These are phyloP conservation scores for Stevia rebaudiana DNA, from an alignment of 140 eudicot species.

Conservation along the genomic window DNA sequence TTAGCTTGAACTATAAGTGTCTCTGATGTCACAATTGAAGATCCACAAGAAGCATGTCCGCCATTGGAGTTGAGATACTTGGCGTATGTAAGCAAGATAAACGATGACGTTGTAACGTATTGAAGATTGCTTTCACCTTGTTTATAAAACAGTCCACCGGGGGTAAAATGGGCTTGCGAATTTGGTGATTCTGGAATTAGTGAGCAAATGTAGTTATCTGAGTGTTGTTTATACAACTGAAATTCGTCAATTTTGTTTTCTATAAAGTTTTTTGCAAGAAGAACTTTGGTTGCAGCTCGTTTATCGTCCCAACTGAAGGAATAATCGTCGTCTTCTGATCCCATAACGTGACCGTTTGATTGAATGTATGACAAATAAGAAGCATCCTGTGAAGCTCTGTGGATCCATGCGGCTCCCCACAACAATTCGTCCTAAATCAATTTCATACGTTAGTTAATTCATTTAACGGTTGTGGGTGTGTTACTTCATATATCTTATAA, in stretches of 20 bases:
- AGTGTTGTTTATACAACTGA: constrained; percentile 65
- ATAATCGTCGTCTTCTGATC: constrained; percentile 74
- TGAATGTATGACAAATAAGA: constrained; percentile 62
- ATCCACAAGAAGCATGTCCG: constrained; percentile 51
- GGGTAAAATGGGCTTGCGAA: constrained; percentile 76
- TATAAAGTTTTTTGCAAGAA: constrained; percentile 66
- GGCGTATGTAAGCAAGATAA: constrained; percentile 72
- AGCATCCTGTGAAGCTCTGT: constrained; percentile 55
- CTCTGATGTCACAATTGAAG: constrained; percentile 44
- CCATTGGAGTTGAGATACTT: constrained; percentile 53
- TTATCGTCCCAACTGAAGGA: constrained; percentile 98
- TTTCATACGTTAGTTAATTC: neutral
- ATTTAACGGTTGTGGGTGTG: neutral
- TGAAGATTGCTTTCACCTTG: constrained; percentile 79
- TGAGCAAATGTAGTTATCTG: constrained; percentile 92
- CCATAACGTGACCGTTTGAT: constrained; percentile 65
- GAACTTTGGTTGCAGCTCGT: constrained; percentile 74
- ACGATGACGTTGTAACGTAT: constrained; percentile 72
- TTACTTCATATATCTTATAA: neutral
- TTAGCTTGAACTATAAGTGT: constrained; percentile 54
- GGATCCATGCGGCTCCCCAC: constrained; percentile 99
- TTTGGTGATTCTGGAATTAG: constrained; percentile 66
- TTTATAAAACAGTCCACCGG: constrained; percentile 80
- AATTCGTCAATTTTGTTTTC: constrained; percentile 45
- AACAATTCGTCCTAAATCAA: constrained; percentile 70